phyloP scores from a whole-genome alignment of 139 green algal genomes.

The Chlorella sorokiniana region DNA sequence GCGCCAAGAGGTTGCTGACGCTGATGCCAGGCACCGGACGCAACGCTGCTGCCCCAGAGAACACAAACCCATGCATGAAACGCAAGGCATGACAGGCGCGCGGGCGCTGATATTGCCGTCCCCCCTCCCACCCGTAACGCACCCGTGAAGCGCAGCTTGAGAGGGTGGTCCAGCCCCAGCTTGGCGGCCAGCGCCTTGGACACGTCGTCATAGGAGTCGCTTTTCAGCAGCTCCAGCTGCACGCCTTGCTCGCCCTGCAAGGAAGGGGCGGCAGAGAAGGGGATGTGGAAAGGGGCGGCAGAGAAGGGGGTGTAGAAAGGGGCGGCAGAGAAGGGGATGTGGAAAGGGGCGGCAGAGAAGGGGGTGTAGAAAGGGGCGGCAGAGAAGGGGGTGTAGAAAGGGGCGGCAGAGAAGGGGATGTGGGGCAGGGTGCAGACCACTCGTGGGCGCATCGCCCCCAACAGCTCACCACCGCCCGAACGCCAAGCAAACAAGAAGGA shows the following conservation, averaged over 20 bases:
- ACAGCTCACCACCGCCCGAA: too few species aligned
- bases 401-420: neutral
- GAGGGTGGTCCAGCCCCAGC: conserved; percentile 56
- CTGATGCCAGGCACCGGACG: too few species aligned
- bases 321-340: neutral
- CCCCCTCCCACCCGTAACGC: neutral
- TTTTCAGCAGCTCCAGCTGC: conserved; percentile 84
- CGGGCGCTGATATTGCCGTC: too few species aligned
- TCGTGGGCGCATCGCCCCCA: too few species aligned
- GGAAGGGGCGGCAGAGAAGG: neutral
- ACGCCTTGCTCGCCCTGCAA: conserved; percentile 63
- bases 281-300: neutral
- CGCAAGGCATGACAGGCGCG: too few species aligned
- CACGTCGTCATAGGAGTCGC: conserved; percentile 85
- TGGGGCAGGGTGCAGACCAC: neutral
- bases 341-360: neutral
- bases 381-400: neutral
- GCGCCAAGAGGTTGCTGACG: too few species aligned
- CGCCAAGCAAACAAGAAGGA: too few species aligned
- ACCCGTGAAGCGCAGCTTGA: conserved; percentile 42
- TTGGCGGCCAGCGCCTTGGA: conserved; percentile 56
- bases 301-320: neutral
- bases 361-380: neutral
- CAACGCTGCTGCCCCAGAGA: too few species aligned
- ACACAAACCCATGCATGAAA: too few species aligned